Conservation (phyloP, 345 rosid genomes). For the Eucalyptus pauciflora region DNA sequence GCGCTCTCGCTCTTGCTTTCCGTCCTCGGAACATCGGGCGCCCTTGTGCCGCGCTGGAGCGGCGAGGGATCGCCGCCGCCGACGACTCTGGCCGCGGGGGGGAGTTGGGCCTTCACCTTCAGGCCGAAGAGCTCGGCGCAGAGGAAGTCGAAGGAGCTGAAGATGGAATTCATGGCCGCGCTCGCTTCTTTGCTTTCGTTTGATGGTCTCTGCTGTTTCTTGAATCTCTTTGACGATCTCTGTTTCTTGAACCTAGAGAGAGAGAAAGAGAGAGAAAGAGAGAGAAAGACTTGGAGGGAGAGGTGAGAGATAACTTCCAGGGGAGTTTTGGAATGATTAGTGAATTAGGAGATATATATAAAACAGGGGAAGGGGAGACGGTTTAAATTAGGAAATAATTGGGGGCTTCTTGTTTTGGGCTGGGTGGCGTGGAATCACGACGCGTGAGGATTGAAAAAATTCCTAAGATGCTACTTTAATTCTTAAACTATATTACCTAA, state of each 20-base stretch:
- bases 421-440: not conserved
- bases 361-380: not conserved
- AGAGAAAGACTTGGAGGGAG: not conserved
- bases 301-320: not conserved
- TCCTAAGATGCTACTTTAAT: not conserved
- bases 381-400: not conserved
- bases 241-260: not conserved
- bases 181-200: not conserved
- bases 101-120: not conserved
- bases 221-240: not conserved
- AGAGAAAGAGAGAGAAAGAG: not conserved
- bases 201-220: not conserved
- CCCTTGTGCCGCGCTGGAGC: not conserved
- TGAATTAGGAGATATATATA: not conserved
- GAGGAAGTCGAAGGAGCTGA: conserved; percentile 1
- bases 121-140: not conserved
- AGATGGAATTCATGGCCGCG: conserved; percentile 6
- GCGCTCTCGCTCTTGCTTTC: not conserved
- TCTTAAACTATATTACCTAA: not conserved
- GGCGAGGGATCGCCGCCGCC: not conserved
- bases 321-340: not conserved
- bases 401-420: not conserved
- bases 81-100: not conserved
- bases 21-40: not conserved
- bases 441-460: not conserved